Evolutionary conservation across 192 early-diverging fungal species (phyloP).

Genomic region (Backusella tarrabulga): DNA sequence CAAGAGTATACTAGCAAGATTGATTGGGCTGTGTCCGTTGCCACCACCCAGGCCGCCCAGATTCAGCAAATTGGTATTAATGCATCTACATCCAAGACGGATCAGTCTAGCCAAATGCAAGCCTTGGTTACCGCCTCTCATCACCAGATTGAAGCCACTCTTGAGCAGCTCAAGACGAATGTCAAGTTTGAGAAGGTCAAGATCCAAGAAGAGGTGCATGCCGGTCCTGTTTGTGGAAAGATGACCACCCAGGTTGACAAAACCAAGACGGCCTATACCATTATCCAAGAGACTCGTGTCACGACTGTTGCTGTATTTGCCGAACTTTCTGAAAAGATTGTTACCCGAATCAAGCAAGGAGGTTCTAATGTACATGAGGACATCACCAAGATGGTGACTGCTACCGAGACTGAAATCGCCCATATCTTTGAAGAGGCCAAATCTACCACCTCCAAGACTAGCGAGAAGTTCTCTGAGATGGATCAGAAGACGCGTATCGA

Average conservation of each 20-base stretch:
- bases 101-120: constrained; percentile 12
- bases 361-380: constrained; percentile 10
- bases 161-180: constrained; percentile 8
- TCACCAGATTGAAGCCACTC: constrained; percentile 11
- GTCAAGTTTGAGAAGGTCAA: not conserved
- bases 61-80: constrained; percentile 18
- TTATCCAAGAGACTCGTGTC: constrained; percentile 10
- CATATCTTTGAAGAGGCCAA: constrained; percentile 13
- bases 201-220: not conserved
- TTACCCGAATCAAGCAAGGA: constrained; percentile 12
- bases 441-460: constrained; percentile 1
- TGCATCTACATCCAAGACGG: not conserved
- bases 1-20: constrained; percentile 6
- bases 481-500: not conserved
- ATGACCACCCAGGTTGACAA: constrained; percentile 2
- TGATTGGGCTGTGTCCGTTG: not conserved
- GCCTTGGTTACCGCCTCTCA: not conserved
- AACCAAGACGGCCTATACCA: constrained; percentile 4
- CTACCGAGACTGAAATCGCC: not conserved
- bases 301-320: constrained; percentile 5
- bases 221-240: not conserved
- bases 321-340: not conserved
- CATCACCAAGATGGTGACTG: not conserved
- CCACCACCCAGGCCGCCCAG: not conserved
- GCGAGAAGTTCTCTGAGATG: not conserved